Conservation (phyloP, 2,329 filamentous ascomycete species). For the Cercospora beticola region DNA sequence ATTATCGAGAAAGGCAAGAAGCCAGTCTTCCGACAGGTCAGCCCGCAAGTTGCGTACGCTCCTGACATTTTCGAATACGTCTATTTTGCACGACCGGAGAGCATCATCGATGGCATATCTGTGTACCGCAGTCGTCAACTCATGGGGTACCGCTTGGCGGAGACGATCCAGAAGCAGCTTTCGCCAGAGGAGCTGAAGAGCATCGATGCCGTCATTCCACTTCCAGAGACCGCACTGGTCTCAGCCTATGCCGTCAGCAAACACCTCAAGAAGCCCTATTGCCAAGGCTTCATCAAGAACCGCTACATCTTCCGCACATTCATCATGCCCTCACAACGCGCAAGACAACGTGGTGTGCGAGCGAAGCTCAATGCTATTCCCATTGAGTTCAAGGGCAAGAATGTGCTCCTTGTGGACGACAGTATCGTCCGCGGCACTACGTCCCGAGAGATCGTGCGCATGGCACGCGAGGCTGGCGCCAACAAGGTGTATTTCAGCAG, state of each 20-base stretch:
- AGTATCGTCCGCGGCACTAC: slow-evolving; percentile 87
- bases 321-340: slow-evolving; percentile 79
- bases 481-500: slow-evolving; percentile 79
- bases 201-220: slow-evolving; percentile 82
- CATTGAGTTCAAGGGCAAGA: slow-evolving; percentile 77
- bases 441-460: slow-evolving; percentile 72
- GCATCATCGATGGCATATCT: slow-evolving; percentile 81
- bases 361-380: slow-evolving; percentile 86
- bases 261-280: slow-evolving; percentile 72
- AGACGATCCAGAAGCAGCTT: slow-evolving; percentile 66
- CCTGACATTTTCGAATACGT: slow-evolving; percentile 88
- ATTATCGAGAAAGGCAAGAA: slow-evolving; percentile 76
- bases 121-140: slow-evolving; percentile 80
- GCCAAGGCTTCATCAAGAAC: slow-evolving; percentile 84
- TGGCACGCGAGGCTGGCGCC: slow-evolving; percentile 82
- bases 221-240: slow-evolving; percentile 80
- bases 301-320: slow-evolving; percentile 86
- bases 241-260: slow-evolving; percentile 76
- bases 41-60: slow-evolving; percentile 66
- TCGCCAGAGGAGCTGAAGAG: slow-evolving; percentile 68
- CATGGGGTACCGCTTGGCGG: slow-evolving; percentile 80
- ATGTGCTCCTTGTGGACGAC: slow-evolving; percentile 84
- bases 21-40: slow-evolving; percentile 75
- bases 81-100: slow-evolving; percentile 82
- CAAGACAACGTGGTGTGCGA: slow-evolving; percentile 80